Percentiles rank a stretch among this genome's conserved stretches.
Conservation (phyloP, 495 filamentous ascomycete genomes). For the Neurospora intermedia region DNA sequence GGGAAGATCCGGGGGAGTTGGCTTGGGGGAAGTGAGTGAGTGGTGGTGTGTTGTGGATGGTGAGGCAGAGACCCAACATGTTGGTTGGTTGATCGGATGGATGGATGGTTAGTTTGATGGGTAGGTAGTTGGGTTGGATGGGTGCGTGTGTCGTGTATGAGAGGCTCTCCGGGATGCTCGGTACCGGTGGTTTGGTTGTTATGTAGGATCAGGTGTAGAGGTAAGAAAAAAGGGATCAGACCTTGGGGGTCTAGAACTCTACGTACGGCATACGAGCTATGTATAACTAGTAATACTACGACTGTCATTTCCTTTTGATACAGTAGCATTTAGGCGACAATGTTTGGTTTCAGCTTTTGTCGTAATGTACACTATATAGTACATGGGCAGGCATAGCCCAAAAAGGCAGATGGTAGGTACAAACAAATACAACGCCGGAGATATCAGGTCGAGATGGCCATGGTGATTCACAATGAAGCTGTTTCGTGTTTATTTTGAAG, state of each 20-base stretch:
- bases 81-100: background rate
- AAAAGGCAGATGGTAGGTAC: background rate
- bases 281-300: background rate
- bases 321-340: background rate
- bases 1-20: conserved; percentile 33
- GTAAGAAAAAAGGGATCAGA: background rate
- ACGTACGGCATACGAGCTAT: background rate
- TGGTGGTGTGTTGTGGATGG: no score
- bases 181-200: background rate
- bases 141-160: background rate
- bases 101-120: background rate
- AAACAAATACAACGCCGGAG: background rate
- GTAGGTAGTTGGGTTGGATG: background rate
- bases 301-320: background rate
- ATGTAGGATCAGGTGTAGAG: background rate
- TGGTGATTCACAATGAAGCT: background rate
- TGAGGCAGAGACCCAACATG: background rate
- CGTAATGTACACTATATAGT: background rate
- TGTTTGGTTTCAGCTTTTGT: background rate
- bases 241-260: background rate
- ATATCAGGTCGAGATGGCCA: background rate
- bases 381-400: background rate
- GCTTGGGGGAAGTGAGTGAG: conserved; percentile 7
- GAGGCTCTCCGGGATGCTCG: background rate
- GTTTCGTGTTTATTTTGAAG: background rate